Conservation (phyloP, 257 asterid species). For the Solanum rostratum region DNA sequence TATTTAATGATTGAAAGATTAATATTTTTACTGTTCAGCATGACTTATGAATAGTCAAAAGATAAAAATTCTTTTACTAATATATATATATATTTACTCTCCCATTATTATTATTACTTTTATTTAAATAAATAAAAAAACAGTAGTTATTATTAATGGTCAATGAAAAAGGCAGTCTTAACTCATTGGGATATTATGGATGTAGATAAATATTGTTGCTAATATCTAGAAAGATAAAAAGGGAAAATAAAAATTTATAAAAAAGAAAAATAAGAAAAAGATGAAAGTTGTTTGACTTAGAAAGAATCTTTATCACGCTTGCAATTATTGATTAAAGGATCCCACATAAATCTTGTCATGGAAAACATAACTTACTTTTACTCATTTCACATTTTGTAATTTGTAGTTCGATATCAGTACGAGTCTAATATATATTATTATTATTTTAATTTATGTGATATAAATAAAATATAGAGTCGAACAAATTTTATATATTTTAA, state of each 20-base stretch:
- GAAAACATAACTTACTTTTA: background rate
- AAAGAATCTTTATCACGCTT: constrained; percentile 7
- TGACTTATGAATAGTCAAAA: background rate
- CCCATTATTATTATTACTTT: too few relatives aligned
- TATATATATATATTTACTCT: too few relatives aligned
- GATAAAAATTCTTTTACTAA: background rate
- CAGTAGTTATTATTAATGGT: background rate
- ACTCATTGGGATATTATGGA: background rate
- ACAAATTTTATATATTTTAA: too few relatives aligned
- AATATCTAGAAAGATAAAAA: background rate
- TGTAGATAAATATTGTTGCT: background rate
- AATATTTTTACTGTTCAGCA: background rate
- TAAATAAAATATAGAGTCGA: too few relatives aligned
- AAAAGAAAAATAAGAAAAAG: background rate
- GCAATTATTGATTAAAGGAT: constrained; percentile 1
- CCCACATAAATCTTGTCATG: background rate
- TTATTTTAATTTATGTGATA: too few relatives aligned
- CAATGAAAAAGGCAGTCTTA: background rate
- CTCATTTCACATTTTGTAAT: too few relatives aligned
- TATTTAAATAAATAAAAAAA: background rate
- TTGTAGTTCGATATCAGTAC: too few relatives aligned
- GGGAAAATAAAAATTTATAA: background rate
- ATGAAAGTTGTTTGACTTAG: background rate
- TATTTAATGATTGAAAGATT: background rate
- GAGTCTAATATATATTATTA: too few relatives aligned